A percentile compares a stretch with the other conserved stretches of the same genome.
Conservation (phyloP, 257 asterid species). For the Jasminum sambac region DNA sequence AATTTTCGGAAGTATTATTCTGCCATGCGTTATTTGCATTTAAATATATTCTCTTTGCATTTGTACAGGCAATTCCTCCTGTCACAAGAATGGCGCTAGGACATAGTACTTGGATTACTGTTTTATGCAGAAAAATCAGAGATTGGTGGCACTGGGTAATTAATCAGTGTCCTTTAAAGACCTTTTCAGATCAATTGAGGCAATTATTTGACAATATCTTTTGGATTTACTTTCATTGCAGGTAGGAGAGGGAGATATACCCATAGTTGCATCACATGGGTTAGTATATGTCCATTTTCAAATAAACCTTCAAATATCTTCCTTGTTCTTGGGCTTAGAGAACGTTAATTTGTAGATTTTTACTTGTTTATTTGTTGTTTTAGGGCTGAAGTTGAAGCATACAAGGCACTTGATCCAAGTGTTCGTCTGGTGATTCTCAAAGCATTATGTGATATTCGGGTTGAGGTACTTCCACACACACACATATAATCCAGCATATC, state of each 20-base stretch:
- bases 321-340: conserved; percentile 18
- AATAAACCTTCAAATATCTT: conserved; percentile 8
- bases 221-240: conserved; percentile 39
- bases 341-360: conserved; percentile 15
- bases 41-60: conserved; percentile 21
- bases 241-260: conserved; percentile 98
- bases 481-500: background rate
- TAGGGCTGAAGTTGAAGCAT: conserved; percentile 90
- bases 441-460: conserved; percentile 98
- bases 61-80: conserved; percentile 89
- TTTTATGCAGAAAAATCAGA: conserved; percentile 84
- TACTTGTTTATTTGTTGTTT: conserved; percentile 23
- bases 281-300: conserved; percentile 38
- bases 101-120: conserved; percentile 86
- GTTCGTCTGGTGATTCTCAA: conserved; percentile 90
- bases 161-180: conserved; percentile 19
- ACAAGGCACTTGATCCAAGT: conserved; percentile 76
- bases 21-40: background rate
- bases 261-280: conserved; percentile 98
- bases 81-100: conserved; percentile 91
- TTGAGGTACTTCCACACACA: conserved; percentile 63
- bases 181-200: conserved; percentile 18
- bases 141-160: conserved; percentile 99
- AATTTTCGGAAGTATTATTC: background rate
- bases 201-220: conserved; percentile 10